phyloP scores from a whole-genome alignment of 805 yeast species.

The Ogataea methanolica region DNA sequence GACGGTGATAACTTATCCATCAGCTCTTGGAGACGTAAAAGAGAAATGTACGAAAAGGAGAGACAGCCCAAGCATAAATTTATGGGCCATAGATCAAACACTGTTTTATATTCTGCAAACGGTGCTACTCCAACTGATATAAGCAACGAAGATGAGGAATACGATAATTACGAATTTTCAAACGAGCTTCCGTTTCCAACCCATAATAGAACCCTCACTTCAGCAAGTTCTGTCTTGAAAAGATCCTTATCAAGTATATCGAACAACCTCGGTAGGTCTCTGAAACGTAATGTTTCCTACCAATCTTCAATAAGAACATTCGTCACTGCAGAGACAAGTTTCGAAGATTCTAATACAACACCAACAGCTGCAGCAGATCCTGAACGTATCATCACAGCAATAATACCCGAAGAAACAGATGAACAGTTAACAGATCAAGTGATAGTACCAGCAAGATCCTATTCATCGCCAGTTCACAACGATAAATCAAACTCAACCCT shows the following conservation, averaged over 20 bases:
- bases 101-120: slow-evolving; percentile 2
- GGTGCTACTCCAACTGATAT: not conserved
- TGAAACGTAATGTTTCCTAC: slow-evolving; percentile 23
- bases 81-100: slow-evolving; percentile 3
- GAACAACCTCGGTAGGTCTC: slow-evolving; percentile 20
- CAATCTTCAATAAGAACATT: slow-evolving; percentile 27
- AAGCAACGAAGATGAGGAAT: slow-evolving; percentile 17
- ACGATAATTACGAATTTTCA: not conserved
- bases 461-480: slow-evolving; percentile 1
- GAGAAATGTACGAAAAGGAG: slow-evolving; percentile 38
- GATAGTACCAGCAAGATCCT: slow-evolving; percentile 2
- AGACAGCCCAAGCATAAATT: slow-evolving; percentile 4
- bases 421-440: not conserved
- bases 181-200: not conserved
- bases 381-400: not conserved
- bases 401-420: not conserved
- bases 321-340: slow-evolving; percentile 22
- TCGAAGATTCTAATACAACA: slow-evolving; percentile 4
- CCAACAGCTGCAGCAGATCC: slow-evolving; percentile 1
- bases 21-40: slow-evolving; percentile 48
- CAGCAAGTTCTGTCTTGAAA: slow-evolving; percentile 14
- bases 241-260: slow-evolving; percentile 29
- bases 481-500: slow-evolving; percentile 18
- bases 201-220: slow-evolving; percentile 4
- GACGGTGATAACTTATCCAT: slow-evolving; percentile 43